These are phyloP conservation scores for Diaporthe amygdali DNA, from an alignment of 2,329 filamentous ascomycete species.

Conservation along the genomic window DNA sequence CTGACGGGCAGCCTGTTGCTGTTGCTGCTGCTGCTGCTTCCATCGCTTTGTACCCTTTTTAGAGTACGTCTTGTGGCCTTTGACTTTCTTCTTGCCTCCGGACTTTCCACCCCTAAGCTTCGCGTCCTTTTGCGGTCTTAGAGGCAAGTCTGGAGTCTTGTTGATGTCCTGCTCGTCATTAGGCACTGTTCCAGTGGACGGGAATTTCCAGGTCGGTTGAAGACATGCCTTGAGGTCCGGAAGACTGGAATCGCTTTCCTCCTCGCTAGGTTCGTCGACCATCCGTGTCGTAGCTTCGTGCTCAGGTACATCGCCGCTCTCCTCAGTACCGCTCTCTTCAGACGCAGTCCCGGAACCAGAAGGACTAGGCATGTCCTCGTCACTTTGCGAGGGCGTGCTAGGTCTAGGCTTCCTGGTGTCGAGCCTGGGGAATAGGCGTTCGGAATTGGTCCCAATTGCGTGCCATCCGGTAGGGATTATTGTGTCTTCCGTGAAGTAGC, in stretches of 20 bases:
- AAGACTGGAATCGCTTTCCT: constrained; percentile 41
- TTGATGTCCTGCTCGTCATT: constrained; percentile 25
- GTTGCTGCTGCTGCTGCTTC: constrained; percentile 47
- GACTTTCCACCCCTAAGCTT: constrained; percentile 20
- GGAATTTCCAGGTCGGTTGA: constrained; percentile 15
- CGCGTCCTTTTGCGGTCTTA: constrained; percentile 29
- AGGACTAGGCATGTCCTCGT: constrained; percentile 54
- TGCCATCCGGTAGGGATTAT: constrained; percentile 75
- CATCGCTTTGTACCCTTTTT: constrained; percentile 55
- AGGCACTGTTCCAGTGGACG: constrained; percentile 9
- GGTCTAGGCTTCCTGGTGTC: constrained; percentile 51
- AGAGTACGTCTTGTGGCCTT: constrained; percentile 48
- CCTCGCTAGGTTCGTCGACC: constrained; percentile 63
- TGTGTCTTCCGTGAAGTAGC: constrained; percentile 66
- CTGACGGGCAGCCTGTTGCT: constrained; percentile 28
- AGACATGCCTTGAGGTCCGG: constrained; percentile 18
- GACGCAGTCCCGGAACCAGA: constrained; percentile 53
- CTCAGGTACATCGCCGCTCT: constrained; percentile 46
- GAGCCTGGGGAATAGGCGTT: constrained; percentile 60
- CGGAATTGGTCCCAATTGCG: constrained; percentile 55
- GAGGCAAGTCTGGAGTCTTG: constrained; percentile 28
- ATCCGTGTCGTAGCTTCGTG: constrained; percentile 54
- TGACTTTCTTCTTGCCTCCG: constrained; percentile 54
- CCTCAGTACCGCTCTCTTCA: constrained; percentile 59
- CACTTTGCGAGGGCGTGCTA: constrained; percentile 41